phyloP scores from a whole-genome alignment of 208 protist species.

The Crithidia thermophila region DNA sequence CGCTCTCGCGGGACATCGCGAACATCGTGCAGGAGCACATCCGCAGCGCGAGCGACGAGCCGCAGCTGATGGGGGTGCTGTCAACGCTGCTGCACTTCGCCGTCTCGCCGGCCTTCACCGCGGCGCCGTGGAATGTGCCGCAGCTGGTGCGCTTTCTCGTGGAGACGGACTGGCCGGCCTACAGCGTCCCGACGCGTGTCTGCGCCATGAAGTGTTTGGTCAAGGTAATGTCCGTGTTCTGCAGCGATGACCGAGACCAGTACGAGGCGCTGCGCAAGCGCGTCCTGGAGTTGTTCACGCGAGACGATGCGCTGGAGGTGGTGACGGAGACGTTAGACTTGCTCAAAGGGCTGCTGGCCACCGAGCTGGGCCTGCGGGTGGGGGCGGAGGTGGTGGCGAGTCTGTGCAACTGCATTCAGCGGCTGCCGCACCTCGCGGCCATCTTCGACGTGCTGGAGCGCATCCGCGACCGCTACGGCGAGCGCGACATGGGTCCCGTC shows the following conservation, averaged over 20 bases:
- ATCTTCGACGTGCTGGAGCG: conserved; percentile 65
- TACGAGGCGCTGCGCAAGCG: conserved; percentile 35
- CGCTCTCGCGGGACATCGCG: conserved; percentile 48
- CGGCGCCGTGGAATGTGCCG: conserved; percentile 65
- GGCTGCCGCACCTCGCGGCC: conserved; percentile 45
- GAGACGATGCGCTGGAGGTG: conserved; percentile 39
- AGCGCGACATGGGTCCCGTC: conserved; percentile 44
- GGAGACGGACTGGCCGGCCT: conserved; percentile 55
- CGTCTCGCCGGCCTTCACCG: conserved; percentile 45
- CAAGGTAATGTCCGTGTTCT: conserved; percentile 43
- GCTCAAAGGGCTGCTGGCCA: conserved; percentile 28
- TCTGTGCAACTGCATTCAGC: conserved; percentile 48
- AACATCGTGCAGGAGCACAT: conserved; percentile 56
- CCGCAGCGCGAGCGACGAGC: conserved; percentile 40
- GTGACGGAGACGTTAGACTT: conserved; percentile 33
- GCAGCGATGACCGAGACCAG: conserved; percentile 36
- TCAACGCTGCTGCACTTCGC: conserved; percentile 51
- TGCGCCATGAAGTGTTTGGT: conserved; percentile 46
- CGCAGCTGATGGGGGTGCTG: conserved; percentile 61
- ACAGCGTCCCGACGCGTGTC: conserved; percentile 40
- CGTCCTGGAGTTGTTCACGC: conserved; percentile 23
- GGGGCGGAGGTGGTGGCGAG: conserved; percentile 32
- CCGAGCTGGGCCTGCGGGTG: conserved; percentile 28
- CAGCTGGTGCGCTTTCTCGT: conserved; percentile 58
- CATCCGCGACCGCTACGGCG: conserved; percentile 59